phyloP scores from a whole-genome alignment of 2,329 filamentous ascomycete genomes.

The Penicillium brevicompactum region DNA sequence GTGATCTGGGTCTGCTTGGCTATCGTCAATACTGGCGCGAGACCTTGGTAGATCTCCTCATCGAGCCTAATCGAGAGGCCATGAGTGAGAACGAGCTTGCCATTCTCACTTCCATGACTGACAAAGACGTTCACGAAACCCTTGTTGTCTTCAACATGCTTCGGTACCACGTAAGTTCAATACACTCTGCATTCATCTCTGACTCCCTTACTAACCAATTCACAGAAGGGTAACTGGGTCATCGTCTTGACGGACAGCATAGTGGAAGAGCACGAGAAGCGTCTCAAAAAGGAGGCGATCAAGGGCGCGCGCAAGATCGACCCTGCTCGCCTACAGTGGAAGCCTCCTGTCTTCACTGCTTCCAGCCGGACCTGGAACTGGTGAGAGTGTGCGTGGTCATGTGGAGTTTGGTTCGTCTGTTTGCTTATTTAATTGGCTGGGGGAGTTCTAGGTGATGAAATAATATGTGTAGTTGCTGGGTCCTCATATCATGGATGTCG shows the following conservation, averaged over 20 bases:
- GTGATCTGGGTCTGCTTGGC: slow-evolving; percentile 86
- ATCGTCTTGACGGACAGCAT: slow-evolving; percentile 87
- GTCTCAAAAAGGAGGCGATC: slow-evolving; percentile 75
- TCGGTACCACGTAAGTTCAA: slow-evolving; percentile 70
- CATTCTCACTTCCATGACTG: slow-evolving; percentile 85
- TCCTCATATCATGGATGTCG: neutral
- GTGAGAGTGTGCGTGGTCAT: slow-evolving; percentile 52
- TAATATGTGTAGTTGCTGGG: neutral
- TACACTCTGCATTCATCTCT: neutral
- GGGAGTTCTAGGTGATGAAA: neutral
- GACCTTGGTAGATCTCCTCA: slow-evolving; percentile 83
- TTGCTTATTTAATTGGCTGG: slow-evolving; percentile 2
- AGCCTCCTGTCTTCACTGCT: slow-evolving; percentile 90
- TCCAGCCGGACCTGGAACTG: slow-evolving; percentile 93
- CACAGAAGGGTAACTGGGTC: slow-evolving; percentile 85
- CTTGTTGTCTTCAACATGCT: slow-evolving; percentile 93
- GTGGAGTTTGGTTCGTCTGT: neutral
- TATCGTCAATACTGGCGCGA: slow-evolving; percentile 99
- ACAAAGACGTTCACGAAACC: slow-evolving; percentile 92
- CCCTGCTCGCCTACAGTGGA: slow-evolving; percentile 82
- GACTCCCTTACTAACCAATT: slow-evolving; percentile 15
- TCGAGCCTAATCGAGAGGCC: slow-evolving; percentile 65
- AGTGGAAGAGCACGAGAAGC: slow-evolving; percentile 67
- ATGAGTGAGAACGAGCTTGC: slow-evolving; percentile 87
- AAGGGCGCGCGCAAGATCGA: slow-evolving; percentile 78